phyloP scores from a whole-genome alignment of 352 stramenopile genomes.

The Globisporangium iwayamae region DNA sequence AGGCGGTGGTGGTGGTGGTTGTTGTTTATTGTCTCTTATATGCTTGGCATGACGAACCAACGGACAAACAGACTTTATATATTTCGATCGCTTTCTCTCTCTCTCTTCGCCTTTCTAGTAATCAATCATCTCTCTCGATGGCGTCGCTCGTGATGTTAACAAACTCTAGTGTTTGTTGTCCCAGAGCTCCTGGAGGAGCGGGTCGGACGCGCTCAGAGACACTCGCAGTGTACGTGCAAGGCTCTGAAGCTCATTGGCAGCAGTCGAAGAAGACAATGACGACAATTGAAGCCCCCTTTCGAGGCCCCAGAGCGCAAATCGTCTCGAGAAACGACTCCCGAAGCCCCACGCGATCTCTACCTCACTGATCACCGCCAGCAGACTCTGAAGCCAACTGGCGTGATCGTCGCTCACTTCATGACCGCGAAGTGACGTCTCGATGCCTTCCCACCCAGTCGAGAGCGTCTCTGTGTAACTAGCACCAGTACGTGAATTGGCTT shows the following conservation, averaged over 20 bases:
- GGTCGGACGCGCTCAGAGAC: conserved; percentile 12
- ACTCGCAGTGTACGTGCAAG: conserved; percentile 9
- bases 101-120: not conserved
- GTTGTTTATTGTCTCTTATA: not conserved
- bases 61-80: not conserved
- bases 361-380: conserved; percentile 29
- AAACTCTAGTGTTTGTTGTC: not conserved
- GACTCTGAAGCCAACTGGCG: not conserved
- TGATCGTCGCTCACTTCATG: not conserved
- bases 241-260: not conserved
- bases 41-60: not conserved
- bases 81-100: not conserved
- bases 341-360: conserved; percentile 41
- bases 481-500: not conserved
- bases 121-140: not conserved
- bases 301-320: conserved; percentile 54
- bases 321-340: conserved; percentile 34
- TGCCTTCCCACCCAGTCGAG: not conserved
- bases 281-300: conserved; percentile 9
- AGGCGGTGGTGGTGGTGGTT: not conserved
- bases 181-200: conserved; percentile 18
- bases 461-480: not conserved
- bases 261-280: not conserved
- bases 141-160: not conserved
- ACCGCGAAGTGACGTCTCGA: not conserved